These are phyloP conservation scores for Fusarium anthophilum DNA, from an alignment of 2,329 filamentous ascomycete species.

Conservation along the genomic window DNA sequence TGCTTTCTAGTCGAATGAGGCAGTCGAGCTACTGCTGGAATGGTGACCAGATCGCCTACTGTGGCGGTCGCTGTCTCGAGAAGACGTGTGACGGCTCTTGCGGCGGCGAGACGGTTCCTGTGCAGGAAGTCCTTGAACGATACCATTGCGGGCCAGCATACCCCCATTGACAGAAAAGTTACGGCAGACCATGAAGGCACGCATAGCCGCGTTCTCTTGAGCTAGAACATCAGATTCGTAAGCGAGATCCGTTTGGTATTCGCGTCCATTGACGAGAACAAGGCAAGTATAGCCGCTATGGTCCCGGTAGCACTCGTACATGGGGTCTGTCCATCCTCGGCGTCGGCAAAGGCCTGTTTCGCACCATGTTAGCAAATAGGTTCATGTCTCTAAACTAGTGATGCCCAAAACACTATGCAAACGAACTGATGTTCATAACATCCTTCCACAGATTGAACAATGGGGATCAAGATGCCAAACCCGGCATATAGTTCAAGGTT, in stretches of 20 bases:
- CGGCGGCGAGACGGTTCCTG: constrained; percentile 60
- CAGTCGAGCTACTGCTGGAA: constrained; percentile 70
- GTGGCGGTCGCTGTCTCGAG: constrained; percentile 56
- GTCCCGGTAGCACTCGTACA: constrained; percentile 83
- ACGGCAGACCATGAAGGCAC: constrained; percentile 96
- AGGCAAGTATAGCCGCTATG: constrained; percentile 84
- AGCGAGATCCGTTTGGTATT: constrained; percentile 90
- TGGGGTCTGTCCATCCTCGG: constrained; percentile 90
- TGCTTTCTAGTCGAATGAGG: constrained; percentile 62
- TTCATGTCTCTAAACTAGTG: not conserved
- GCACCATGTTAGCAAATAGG: constrained; percentile 47
- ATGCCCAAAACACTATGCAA: not conserved
- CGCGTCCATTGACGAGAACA: constrained; percentile 93
- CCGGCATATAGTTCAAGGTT: not conserved
- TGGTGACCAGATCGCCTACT: constrained; percentile 65
- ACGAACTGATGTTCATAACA: not conserved
- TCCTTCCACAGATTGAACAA: not conserved
- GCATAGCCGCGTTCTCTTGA: constrained; percentile 93
- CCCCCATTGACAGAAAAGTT: constrained; percentile 98
- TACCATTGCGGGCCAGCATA: constrained; percentile 78
- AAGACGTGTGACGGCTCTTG: constrained; percentile 63
- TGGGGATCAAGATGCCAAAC: not conserved
- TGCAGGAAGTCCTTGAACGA: constrained; percentile 72
- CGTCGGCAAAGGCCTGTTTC: constrained; percentile 87
- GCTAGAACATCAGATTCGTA: constrained; percentile 86